Evolutionary conservation across 2,329 filamentous ascomycete species (phyloP), one percentile per base, ranked within the genome.

Genomic region (Trichoderma sp.): DNA sequence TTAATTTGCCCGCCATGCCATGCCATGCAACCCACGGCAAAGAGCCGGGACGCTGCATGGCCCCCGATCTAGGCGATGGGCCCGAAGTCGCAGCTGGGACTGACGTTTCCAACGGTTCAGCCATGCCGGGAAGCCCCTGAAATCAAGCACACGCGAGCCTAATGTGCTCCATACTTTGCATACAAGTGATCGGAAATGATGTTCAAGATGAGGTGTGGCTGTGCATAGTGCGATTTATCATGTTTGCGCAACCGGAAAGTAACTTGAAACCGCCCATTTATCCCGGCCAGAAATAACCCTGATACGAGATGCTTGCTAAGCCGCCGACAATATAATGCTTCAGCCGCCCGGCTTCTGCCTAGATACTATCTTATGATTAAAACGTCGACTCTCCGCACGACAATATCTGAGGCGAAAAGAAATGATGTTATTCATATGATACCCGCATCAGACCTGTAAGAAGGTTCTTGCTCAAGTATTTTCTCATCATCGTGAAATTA

Each of bases 11-110:
- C 41, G 41, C 41, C 3, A 45, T n/a, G 41, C 41, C 3, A 45
- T n/a, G 41, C 41, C 41, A 24, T 63, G 64, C 67, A 71, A 16
- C 59, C 74, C 67, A 71, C 74, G 67, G 74, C 50, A 75, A 75
- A 71, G 74, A 75, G 72, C 72, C 72, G 72, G 72, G 31, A 64
- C n/a, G 59, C 60, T 64, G 16, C 50, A 53, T 35, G 53, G 60
- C 69, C 59, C 41, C 69, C 69, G 60, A 63, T 63, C 21, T 56
- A 27, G 60, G 60, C 29, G 29, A 62, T 62, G 8, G 53, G 53
- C 67, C 50, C 21, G 45, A 21, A 53, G n/a, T 53, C 45, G 45
- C 45, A 53, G 45, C n/a, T 21, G 45, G n/a, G 45, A 45, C 41
- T n/a, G 41, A n/a, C 45, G 45, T 53, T 53, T 53, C 18, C 45